A percentile compares a stretch with the other conserved stretches of the same genome.
phyloP scores from a whole-genome alignment of 306 rosid genomes.

The Vachellia pachyceras region DNA sequence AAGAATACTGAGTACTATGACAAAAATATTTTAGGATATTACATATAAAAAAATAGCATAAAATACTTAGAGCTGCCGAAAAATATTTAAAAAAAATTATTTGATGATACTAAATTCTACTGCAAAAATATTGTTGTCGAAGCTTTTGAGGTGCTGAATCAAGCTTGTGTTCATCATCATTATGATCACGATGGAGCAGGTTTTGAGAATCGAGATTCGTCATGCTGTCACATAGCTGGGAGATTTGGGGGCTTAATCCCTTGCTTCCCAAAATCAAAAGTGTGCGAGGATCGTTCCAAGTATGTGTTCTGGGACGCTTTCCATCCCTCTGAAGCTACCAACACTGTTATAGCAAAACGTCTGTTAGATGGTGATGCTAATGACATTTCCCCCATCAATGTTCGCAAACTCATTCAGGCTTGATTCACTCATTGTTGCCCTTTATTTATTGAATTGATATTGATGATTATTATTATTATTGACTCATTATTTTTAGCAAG shows the following conservation, averaged over 20 bases:
- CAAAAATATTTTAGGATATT: no score
- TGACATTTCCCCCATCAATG: constrained; percentile 61
- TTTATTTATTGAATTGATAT: background rate
- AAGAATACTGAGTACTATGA: no score
- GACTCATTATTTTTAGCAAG: background rate
- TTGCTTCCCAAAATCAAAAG: constrained; percentile 56
- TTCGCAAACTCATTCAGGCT: constrained; percentile 48
- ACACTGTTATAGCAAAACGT: constrained; percentile 52
- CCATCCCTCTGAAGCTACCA: constrained; percentile 75
- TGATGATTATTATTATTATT: background rate
- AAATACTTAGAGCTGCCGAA: no score
- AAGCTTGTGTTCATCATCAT: background rate
- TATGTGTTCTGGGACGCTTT: constrained; percentile 75
- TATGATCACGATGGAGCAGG: constrained; percentile 42
- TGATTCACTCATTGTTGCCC: constrained; percentile 18
- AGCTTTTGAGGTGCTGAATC: background rate
- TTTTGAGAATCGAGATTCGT: constrained; percentile 55
- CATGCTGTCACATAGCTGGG: constrained; percentile 72
- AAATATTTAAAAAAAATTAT: no score
- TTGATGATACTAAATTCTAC: no score
- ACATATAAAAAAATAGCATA: no score
- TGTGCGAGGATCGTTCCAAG: constrained; percentile 64
- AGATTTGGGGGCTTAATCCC: constrained; percentile 68
- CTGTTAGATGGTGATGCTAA: constrained; percentile 53
- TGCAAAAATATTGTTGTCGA: background rate